phyloP scores from a whole-genome alignment of 2,329 filamentous ascomycete genomes.

The Xylaria digitata region DNA sequence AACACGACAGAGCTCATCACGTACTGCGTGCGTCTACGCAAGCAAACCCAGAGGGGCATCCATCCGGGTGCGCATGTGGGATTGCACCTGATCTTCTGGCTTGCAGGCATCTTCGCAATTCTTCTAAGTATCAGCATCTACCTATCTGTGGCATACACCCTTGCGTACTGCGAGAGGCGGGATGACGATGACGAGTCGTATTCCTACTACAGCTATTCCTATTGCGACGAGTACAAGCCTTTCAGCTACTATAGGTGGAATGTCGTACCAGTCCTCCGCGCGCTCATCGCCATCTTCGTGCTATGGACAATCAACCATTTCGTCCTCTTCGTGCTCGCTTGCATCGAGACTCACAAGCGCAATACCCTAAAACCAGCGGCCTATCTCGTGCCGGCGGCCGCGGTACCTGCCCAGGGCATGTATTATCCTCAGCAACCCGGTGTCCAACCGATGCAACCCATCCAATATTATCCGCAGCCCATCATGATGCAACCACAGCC shows the following conservation, averaged over 20 bases:
- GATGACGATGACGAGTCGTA: conserved; percentile 15
- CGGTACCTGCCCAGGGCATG: conserved; percentile 30
- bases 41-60: conserved; percentile 45
- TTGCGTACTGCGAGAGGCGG: conserved; percentile 26
- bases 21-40: conserved; percentile 43
- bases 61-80: conserved; percentile 50
- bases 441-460: conserved; percentile 31
- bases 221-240: conserved; percentile 36
- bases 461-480: conserved; percentile 41
- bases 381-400: conserved; percentile 34
- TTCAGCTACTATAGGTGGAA: conserved; percentile 22
- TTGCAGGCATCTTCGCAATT: conserved; percentile 43
- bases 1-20: conserved; percentile 49
- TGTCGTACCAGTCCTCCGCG: conserved; percentile 53
- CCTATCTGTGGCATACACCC: background rate
- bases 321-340: conserved; percentile 72
- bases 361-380: conserved; percentile 42
- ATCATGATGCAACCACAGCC: conserved; percentile 39
- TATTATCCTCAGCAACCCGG: conserved; percentile 39
- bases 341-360: conserved; percentile 49
- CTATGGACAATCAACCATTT: conserved; percentile 84
- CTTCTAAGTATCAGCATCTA: conserved; percentile 37
- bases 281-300: conserved; percentile 78
- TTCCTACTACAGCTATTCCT: conserved; percentile 33
- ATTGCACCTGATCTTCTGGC: conserved; percentile 47